Base-by-base conservation (phyloP, 2,329 filamentous ascomycete genomes). In the Fusarium begoniae region DNA sequence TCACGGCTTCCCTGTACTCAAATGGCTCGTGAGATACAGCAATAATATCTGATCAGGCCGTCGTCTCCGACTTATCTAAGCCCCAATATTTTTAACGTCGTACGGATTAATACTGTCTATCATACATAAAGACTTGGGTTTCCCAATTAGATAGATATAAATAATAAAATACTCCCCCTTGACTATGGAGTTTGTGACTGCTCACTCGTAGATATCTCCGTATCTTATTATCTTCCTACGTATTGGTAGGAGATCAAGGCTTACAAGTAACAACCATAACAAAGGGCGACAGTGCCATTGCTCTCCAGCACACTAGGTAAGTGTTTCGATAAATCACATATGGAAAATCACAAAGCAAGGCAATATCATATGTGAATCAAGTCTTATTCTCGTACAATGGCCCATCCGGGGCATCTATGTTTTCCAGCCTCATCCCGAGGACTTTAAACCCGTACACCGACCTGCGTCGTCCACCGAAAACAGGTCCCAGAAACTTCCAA, bases 401-500 rank as follows among this genome's bases (percentile, higher is more conserved):
- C 45, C 47, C 40, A 28, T 50, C 45, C 26, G 17, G 28, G 57
- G 65, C 32, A 28, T 65, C 60, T 53, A 45, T 67, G 40, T 37
- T 65, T 67, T 54, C 51, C 60, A 35, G 68, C 68, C 67, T 71
- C 68, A 44, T 65, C 54, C 41, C 48, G 68, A 70, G 66, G 68
- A 47, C 61, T 70, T 70, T 43, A 58, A 63, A 45, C 40, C 64
- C 8, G 26, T 30, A 58, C 60, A 53, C 60, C 43, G 40, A 54
- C 69, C 62, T 70, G 61, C 44, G 68, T 67, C 67, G 63, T 57
- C 54, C 44, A n/a, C 48, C 66, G 66, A 70, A 70, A 70, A 66
- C 53, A 70, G 60, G 60, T 14, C 28, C 59, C 65, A 69, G 66
- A 56, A 30, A 38, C n/a, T 44, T 45, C 59, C 40, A 50, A 62